A percentile compares a stretch with the other conserved stretches of the same genome.
Evolutionary conservation across 148 eudicot species (phyloP).

Genomic region (Fagopyrum esculentum): DNA sequence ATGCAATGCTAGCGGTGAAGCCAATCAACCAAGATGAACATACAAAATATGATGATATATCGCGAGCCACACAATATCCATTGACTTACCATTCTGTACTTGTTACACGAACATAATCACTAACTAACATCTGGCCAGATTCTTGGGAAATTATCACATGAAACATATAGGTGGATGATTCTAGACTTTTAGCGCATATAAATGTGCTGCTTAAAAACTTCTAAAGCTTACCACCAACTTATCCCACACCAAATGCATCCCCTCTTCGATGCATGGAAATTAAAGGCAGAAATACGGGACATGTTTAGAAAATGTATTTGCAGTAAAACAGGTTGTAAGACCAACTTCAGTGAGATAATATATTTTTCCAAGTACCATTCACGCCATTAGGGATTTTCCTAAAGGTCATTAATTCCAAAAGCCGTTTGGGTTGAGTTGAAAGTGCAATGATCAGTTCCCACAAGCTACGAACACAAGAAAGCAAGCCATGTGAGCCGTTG

Average conservation of each 20-base stretch:
- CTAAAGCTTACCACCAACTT: constrained; percentile 78
- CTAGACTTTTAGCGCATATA: background rate
- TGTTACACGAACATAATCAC: constrained; percentile 87
- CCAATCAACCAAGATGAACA: too few species aligned
- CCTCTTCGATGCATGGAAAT: constrained; percentile 76
- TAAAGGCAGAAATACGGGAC: background rate
- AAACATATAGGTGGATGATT: background rate
- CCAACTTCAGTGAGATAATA: background rate
- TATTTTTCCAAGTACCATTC: constrained; percentile 45
- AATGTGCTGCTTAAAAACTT: background rate
- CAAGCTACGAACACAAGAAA: constrained; percentile 51
- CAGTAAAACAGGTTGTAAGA: background rate
- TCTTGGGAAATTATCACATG: constrained; percentile 34
- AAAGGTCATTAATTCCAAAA: constrained; percentile 74
- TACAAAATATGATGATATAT: background rate
- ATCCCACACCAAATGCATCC: constrained; percentile 96
- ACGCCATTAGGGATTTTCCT: constrained; percentile 97
- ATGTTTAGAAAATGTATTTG: background rate
- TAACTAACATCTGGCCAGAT: constrained; percentile 78
- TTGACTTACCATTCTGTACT: constrained; percentile 84
- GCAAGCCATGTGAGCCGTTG: background rate
- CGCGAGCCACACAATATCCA: background rate
- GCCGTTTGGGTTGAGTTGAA: constrained; percentile 93
- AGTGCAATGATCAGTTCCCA: constrained; percentile 96
- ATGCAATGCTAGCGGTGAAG: too few species aligned